A percentile compares a stretch with the other conserved stretches of the same genome.
Conservation (phyloP, 2,329 filamentous ascomycete species). For the Monilinia polystroma region DNA sequence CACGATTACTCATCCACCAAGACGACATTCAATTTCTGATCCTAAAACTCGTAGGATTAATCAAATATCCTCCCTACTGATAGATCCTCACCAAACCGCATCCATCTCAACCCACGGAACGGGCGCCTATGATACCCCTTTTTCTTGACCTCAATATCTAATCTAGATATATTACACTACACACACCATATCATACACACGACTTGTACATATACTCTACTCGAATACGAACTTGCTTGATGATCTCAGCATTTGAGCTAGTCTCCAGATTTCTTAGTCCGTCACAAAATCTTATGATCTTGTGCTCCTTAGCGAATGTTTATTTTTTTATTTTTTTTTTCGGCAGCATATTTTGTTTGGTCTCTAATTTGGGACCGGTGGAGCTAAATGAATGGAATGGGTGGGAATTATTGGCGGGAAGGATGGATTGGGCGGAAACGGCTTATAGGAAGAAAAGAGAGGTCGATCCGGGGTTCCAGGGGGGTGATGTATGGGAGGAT, state of each 20-base stretch:
- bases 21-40: not conserved
- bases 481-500: not conserved
- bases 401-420: slow-evolving; percentile 6
- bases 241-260: slow-evolving; percentile 3
- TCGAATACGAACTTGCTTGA: not conserved
- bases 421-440: not conserved
- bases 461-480: not conserved
- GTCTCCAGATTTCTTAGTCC: slow-evolving; percentile 7
- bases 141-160: not conserved
- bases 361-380: not conserved
- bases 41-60: not conserved
- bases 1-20: not conserved
- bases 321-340: not conserved
- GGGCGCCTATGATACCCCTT: too few relatives aligned
- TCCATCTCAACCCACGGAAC: not conserved
- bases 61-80: not conserved
- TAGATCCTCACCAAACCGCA: not conserved
- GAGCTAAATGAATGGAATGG: not conserved
- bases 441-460: slow-evolving; percentile 7
- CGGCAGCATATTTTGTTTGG: not conserved
- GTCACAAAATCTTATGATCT: not conserved
- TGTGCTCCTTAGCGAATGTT: slow-evolving; percentile 11
- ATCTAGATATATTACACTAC: not conserved
- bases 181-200: not conserved
- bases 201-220: slow-evolving; percentile 11